These are phyloP conservation scores for Daedalea quercina DNA, from an alignment of 768 basidiomycete genomes.

Conservation along the genomic window DNA sequence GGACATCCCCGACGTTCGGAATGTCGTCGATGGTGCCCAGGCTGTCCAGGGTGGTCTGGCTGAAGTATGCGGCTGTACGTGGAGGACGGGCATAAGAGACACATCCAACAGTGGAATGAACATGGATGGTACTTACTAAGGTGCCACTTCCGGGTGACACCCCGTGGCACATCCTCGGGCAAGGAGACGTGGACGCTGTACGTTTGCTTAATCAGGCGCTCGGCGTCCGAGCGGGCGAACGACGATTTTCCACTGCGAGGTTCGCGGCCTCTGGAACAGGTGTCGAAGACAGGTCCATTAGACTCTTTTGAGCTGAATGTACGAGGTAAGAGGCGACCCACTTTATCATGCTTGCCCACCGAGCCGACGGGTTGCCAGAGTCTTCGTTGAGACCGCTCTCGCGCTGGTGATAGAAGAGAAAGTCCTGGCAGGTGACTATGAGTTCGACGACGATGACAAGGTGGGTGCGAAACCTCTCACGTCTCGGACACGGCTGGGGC, in stretches of 20 bases:
- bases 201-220: slow-evolving; percentile 48
- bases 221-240: slow-evolving; percentile 21
- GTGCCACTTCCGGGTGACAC: slow-evolving; percentile 44
- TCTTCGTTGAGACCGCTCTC: slow-evolving; percentile 35
- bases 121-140: slow-evolving; percentile 32
- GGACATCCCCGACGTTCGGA: slow-evolving; percentile 55
- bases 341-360: slow-evolving; percentile 47
- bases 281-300: slow-evolving; percentile 8
- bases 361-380: slow-evolving; percentile 45
- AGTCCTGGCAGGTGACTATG: slow-evolving; percentile 29
- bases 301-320: slow-evolving; percentile 9
- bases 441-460: slow-evolving; percentile 3
- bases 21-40: slow-evolving; percentile 69
- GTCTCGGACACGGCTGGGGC: slow-evolving; percentile 66
- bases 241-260: slow-evolving; percentile 32
- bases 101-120: background rate
- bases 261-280: slow-evolving; percentile 31
- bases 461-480: slow-evolving; percentile 10
- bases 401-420: slow-evolving; percentile 50
- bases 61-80: slow-evolving; percentile 72
- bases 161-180: slow-evolving; percentile 35
- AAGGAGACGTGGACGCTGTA: slow-evolving; percentile 44
- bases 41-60: slow-evolving; percentile 65
- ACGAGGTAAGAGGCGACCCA: slow-evolving; percentile 8
- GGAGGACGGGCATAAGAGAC: background rate